phyloP scores from a whole-genome alignment of 768 basidiomycete genomes.

The Rhizopogon vesiculosus region DNA sequence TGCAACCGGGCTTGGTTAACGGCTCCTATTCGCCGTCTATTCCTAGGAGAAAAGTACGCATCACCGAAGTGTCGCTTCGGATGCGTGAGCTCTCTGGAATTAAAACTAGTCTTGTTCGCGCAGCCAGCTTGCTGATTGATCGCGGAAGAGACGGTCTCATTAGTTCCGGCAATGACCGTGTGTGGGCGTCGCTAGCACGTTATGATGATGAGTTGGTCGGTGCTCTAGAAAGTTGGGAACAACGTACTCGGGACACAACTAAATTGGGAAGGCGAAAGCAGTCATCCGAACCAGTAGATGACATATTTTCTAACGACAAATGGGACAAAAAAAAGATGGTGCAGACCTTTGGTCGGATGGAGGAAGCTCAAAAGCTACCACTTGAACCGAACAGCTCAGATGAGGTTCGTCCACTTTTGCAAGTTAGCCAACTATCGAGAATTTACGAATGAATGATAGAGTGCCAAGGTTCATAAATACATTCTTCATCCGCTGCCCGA shows the following conservation, averaged over 20 bases:
- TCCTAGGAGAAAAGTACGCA: constrained; percentile 41
- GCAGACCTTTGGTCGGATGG: constrained; percentile 63
- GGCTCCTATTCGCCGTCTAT: neutral
- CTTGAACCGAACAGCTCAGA: constrained; percentile 28
- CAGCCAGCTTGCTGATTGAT: constrained; percentile 51
- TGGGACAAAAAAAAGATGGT: constrained; percentile 85
- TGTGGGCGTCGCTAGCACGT: constrained; percentile 76
- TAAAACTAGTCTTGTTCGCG: constrained; percentile 49
- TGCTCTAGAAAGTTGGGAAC: constrained; percentile 59
- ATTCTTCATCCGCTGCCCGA: constrained; percentile 42
- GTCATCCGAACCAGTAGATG: constrained; percentile 32
- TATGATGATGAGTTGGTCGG: constrained; percentile 72
- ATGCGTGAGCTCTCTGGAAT: constrained; percentile 53
- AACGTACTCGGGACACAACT: constrained; percentile 38
- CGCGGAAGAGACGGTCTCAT: constrained; percentile 30
- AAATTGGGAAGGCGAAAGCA: constrained; percentile 31
- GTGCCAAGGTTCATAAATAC: constrained; percentile 38
- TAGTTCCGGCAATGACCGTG: constrained; percentile 31
- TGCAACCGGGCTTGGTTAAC: constrained; percentile 9
- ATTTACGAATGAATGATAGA: constrained; percentile 25
- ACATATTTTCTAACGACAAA: constrained; percentile 44
- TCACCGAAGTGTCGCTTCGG: constrained; percentile 54
- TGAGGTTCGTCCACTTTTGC: constrained; percentile 23
- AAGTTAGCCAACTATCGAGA: neutral
- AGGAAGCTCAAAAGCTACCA: constrained; percentile 27